Conservation (phyloP, 768 basidiomycete species). For the Suillus lakei region DNA sequence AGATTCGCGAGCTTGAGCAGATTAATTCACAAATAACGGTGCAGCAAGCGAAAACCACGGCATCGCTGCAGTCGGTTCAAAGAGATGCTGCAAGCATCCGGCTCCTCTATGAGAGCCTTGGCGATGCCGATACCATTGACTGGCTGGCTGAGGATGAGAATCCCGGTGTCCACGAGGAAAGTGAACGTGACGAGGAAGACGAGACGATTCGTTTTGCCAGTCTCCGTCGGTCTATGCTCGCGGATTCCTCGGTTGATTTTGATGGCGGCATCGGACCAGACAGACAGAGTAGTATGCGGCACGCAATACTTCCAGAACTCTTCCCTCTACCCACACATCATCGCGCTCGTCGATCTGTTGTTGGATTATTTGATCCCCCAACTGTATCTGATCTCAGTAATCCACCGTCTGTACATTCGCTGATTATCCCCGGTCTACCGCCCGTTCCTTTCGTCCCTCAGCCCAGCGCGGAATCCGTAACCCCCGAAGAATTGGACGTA, state of each 20-base stretch:
- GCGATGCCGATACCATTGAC: slow-evolving; percentile 50
- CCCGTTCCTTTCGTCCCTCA: slow-evolving; percentile 39
- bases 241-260: slow-evolving; percentile 27
- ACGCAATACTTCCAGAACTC: slow-evolving; percentile 17
- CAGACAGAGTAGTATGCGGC: slow-evolving; percentile 32
- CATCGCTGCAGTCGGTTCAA: slow-evolving; percentile 69
- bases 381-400: slow-evolving; percentile 19
- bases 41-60: slow-evolving; percentile 65
- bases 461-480: slow-evolving; percentile 30
- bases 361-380: slow-evolving; percentile 61
- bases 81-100: slow-evolving; percentile 73
- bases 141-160: slow-evolving; percentile 48
- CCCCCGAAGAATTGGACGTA: slow-evolving; percentile 19
- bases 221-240: slow-evolving; percentile 29
- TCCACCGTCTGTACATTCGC: slow-evolving; percentile 29
- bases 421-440: slow-evolving; percentile 39
- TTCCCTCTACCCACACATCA: slow-evolving; percentile 26
- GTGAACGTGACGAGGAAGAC: slow-evolving; percentile 33
- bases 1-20: slow-evolving; percentile 79
- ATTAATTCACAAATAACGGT: slow-evolving; percentile 69
- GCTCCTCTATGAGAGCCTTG: slow-evolving; percentile 70
- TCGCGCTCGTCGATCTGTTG: slow-evolving; percentile 55
- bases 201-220: slow-evolving; percentile 37
- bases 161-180: slow-evolving; percentile 21
- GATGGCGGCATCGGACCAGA: slow-evolving; percentile 21